Evolutionary conservation across 495 filamentous ascomycete species (phyloP).

Genomic region (Penicillium nucicola): DNA sequence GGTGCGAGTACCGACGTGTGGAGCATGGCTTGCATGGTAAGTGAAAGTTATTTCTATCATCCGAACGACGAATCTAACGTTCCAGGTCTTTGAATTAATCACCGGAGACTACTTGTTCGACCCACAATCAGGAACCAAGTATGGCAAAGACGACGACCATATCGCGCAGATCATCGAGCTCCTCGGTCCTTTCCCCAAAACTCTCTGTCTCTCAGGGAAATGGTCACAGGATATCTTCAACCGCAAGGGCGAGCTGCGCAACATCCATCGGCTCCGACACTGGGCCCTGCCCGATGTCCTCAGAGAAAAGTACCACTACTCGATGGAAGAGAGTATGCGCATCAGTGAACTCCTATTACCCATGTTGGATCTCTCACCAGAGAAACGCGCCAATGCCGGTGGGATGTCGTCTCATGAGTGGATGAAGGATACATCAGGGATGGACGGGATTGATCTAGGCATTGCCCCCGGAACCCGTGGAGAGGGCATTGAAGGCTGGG

Average conservation of each 20-base stretch:
- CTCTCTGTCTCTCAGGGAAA: constrained; percentile 84
- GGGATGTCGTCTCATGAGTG: constrained; percentile 86
- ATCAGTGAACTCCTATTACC: constrained; percentile 86
- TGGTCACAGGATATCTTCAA: constrained; percentile 99
- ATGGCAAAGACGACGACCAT: constrained; percentile 99
- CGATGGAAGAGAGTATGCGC: constrained; percentile 67
- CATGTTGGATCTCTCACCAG: constrained; percentile 87
- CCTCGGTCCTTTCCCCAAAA: constrained; percentile 88
- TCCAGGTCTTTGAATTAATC: constrained; percentile 91
- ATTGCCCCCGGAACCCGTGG: constrained; percentile 77
- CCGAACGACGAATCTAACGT: constrained; percentile 10
- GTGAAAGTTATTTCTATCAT: too few relatives aligned
- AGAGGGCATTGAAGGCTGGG: constrained; percentile 96
- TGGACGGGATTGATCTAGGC: constrained; percentile 73
- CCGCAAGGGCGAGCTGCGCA: constrained; percentile 92
- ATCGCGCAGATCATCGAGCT: constrained; percentile 99
- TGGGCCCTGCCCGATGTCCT: constrained; percentile 95
- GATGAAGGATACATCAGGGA: constrained; percentile 78
- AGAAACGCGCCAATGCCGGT: constrained; percentile 88
- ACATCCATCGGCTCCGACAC: constrained; percentile 94
- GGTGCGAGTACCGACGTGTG: constrained; percentile 97
- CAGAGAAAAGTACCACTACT: constrained; percentile 95
- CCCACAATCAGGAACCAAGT: constrained; percentile 97
- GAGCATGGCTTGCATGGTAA: constrained; percentile 99
- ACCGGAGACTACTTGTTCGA: constrained; percentile 99